A percentile compares a stretch with the other conserved stretches of the same genome.
These are phyloP conservation scores for Hymenoscyphus albidus DNA, from an alignment of 2,329 filamentous ascomycete species.

Conservation along the genomic window DNA sequence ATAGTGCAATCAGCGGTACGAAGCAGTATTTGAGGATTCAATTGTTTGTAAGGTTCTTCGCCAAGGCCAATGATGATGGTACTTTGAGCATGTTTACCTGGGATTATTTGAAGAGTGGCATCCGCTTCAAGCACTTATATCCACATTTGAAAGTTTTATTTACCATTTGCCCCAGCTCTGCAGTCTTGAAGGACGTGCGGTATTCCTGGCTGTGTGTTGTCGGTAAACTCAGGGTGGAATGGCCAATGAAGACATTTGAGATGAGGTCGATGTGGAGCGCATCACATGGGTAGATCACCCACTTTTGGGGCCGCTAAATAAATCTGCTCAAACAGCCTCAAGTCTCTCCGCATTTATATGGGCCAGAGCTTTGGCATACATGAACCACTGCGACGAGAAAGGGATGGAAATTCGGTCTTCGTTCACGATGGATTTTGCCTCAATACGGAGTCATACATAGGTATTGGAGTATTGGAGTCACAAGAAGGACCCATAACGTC, in stretches of 20 bases:
- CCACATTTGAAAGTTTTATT: not conserved
- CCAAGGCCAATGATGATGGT: not conserved
- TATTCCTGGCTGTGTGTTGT: not conserved
- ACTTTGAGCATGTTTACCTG: conserved; percentile 3
- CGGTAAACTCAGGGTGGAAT: not conserved
- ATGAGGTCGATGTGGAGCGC: not conserved
- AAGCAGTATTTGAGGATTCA: not conserved
- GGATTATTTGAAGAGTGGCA: not conserved
- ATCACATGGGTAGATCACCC: conserved; percentile 3
- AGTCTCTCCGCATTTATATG: not conserved
- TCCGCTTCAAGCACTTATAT: not conserved
- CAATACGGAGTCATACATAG: too few species aligned
- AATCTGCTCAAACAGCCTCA: conserved; percentile 15
- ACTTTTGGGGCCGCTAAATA: conserved; percentile 4
- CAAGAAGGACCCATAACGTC: too few species aligned
- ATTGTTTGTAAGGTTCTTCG: not conserved
- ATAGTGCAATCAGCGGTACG: not conserved
- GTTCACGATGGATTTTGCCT: too few species aligned
- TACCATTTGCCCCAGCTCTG: not conserved
- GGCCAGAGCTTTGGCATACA: not conserved
- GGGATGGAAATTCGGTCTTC: too few species aligned
- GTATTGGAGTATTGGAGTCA: too few species aligned
- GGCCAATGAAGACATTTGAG: conserved; percentile 6
- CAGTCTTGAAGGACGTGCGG: conserved; percentile 1
- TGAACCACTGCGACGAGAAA: not conserved